Base-by-base conservation (phyloP, 352 stramenopile genomes). In the Pseudoperonospora humuli region DNA sequence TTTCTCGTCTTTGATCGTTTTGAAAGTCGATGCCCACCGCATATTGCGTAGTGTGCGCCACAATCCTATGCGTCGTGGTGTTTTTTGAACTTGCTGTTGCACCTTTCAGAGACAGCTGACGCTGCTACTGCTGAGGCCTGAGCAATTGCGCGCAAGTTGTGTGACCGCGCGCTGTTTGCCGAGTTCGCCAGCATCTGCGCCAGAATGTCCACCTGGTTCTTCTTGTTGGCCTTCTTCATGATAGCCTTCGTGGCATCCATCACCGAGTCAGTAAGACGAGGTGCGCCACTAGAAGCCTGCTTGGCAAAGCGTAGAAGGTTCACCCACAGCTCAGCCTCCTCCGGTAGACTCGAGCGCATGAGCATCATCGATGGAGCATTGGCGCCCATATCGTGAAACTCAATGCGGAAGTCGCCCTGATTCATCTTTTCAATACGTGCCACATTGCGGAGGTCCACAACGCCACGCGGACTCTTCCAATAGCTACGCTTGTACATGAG, bases 401-500 rank as follows among this genome's bases (percentile, higher is more conserved):
- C 68, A 18, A 90, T 21, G 23, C 73, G 76, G 36, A 90, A 76
- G 55, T 87, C 78, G 2, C 57, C 52, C 19, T 73, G 68, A 43
- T 76, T 86, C 65, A 90, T 84, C 42, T 69, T 72, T 44, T 83
- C 70, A 26, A 90, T 53, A 44, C 67, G 66, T 1, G 63, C 56
- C 17, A 87, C 71, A 13, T 64, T 69, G 14, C 73, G 68, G 34
- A 90, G 44, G 39, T 90, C 78, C n/a, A 90, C 39, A n/a, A 73
- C 59, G 5, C 78, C 78, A 24, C 77, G 70, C n/a, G 61, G 62
- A 7, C 66, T 67, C 58, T 86, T 88, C 78, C 78, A 91, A 60
- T 88, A 91, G 57, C 75, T 91, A 25, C 78, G 74, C 44, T 88
- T 86, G 64, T 84, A 91, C 62, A 91, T 80, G 51, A 77, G 67